Evolutionary conservation across 192 early-diverging fungal genomes (phyloP).

Genomic region (Neocallimastix lanati): DNA sequence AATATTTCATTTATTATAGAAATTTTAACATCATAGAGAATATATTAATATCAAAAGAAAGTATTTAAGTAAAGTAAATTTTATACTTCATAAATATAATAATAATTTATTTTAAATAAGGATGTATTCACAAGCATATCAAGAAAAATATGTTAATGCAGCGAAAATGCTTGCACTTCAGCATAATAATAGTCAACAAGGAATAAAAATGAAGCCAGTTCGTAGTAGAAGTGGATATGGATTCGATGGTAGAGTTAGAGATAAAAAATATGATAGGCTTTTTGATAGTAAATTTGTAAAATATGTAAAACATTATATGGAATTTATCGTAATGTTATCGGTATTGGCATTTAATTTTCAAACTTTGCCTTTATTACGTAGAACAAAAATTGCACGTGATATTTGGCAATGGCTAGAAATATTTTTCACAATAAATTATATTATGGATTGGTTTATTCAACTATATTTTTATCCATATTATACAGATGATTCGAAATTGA

Average conservation of each 20-base stretch:
- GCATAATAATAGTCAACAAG: background rate
- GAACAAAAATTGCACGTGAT: background rate
- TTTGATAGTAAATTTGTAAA: background rate
- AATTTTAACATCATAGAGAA: too few species aligned
- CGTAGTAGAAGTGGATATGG: background rate
- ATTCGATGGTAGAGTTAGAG: background rate
- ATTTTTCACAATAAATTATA: background rate
- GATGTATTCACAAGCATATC: background rate
- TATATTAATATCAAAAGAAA: too few species aligned
- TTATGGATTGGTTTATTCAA: background rate
- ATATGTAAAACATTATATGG: background rate
- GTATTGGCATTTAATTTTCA: background rate
- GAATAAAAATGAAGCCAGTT: background rate
- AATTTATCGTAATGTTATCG: background rate
- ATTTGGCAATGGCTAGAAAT: background rate
- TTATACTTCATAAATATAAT: too few species aligned
- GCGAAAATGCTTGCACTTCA: background rate
- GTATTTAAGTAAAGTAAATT: too few species aligned
- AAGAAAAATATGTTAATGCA: background rate
- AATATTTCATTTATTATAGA: too few species aligned
- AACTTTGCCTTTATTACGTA: background rate
- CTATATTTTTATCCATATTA: background rate
- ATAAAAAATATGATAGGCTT: background rate
- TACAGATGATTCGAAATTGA: background rate
- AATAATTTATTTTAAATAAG: background rate